These are phyloP conservation scores for Priceomyces melissophilus DNA, from an alignment of 805 yeast genomes.

Conservation along the genomic window DNA sequence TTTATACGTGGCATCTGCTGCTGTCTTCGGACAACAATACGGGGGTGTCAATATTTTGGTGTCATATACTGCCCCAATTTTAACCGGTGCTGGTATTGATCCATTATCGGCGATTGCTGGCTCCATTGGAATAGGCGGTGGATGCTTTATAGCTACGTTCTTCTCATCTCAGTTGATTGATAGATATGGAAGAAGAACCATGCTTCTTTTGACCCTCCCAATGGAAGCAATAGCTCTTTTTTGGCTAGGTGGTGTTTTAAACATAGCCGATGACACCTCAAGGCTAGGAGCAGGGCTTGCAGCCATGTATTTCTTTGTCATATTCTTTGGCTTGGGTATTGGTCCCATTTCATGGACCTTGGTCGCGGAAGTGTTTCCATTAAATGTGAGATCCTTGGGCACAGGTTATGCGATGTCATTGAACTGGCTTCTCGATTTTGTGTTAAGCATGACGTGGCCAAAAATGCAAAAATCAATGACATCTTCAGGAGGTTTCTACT, in stretches of 20 bases:
- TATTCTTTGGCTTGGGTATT: slow-evolving; percentile 20
- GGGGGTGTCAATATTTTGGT: slow-evolving; percentile 47
- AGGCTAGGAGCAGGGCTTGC: slow-evolving; percentile 18
- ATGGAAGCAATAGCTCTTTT: slow-evolving; percentile 19
- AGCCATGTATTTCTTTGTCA: slow-evolving; percentile 20
- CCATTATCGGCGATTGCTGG: slow-evolving; percentile 38
- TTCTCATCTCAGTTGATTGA: slow-evolving; percentile 46
- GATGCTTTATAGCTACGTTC: slow-evolving; percentile 40
- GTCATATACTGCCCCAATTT: slow-evolving; percentile 43
- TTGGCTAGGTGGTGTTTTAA: slow-evolving; percentile 23
- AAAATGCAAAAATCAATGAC: slow-evolving; percentile 56
- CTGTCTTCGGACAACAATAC: slow-evolving; percentile 47
- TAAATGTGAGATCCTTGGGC: slow-evolving; percentile 5
- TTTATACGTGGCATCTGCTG: slow-evolving; percentile 45
- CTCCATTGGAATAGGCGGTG: slow-evolving; percentile 44
- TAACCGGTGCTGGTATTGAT: slow-evolving; percentile 41
- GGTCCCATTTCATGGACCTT: slow-evolving; percentile 21
- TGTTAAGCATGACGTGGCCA: slow-evolving; percentile 13
- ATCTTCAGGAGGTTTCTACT: slow-evolving; percentile 62
- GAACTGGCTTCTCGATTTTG: slow-evolving; percentile 6
- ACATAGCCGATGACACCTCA: slow-evolving; percentile 12
- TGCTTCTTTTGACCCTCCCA: slow-evolving; percentile 23
- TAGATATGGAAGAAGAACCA: slow-evolving; percentile 34
- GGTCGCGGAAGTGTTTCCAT: slow-evolving; percentile 6
- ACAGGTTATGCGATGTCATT: slow-evolving; percentile 6